These are phyloP conservation scores for Poa annua DNA, from an alignment of 176 grass and related monocot genomes.

Conservation along the genomic window DNA sequence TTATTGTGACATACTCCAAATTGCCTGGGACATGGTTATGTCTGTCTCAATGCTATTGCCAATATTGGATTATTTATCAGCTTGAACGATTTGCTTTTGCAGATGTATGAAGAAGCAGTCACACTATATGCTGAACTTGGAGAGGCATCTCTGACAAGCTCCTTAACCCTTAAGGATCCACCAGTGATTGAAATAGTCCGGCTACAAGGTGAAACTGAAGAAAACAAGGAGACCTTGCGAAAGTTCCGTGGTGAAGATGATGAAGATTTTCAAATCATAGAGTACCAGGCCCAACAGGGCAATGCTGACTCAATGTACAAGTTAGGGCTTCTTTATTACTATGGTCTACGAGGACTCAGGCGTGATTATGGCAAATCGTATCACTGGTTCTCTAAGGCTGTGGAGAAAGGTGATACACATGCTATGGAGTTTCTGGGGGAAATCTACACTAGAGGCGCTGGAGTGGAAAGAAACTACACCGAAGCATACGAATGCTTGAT, in stretches of 20 bases:
- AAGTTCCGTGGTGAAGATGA: slow-evolving; percentile 88
- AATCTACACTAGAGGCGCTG: slow-evolving; percentile 92
- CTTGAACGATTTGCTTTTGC: slow-evolving; percentile 31
- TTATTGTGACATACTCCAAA: not conserved
- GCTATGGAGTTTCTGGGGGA: slow-evolving; percentile 87
- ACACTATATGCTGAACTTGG: slow-evolving; percentile 87
- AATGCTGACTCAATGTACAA: slow-evolving; percentile 76
- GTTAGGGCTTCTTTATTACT: slow-evolving; percentile 91
- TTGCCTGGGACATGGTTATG: slow-evolving; percentile 1
- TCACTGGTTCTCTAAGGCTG: slow-evolving; percentile 87
- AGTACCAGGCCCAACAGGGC: slow-evolving; percentile 89
- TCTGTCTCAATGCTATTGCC: slow-evolving; percentile 19
- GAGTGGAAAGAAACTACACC: slow-evolving; percentile 87
- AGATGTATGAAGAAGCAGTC: slow-evolving; percentile 97
- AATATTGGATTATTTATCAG: slow-evolving; percentile 8
- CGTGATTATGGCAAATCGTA: slow-evolving; percentile 76
- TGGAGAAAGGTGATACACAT: slow-evolving; percentile 76
- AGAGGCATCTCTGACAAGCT: slow-evolving; percentile 81
- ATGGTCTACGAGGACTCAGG: slow-evolving; percentile 84
- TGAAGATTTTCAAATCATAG: slow-evolving; percentile 93
- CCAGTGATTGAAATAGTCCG: slow-evolving; percentile 79
- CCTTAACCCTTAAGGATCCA: slow-evolving; percentile 79
- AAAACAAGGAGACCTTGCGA: slow-evolving; percentile 84
- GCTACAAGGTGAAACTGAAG: slow-evolving; percentile 89
- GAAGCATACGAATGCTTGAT: slow-evolving; percentile 85